A percentile compares a stretch with the other conserved stretches of the same genome.
phyloP scores from a whole-genome alignment of 129 eudicot species.

The Solidago caesia region DNA sequence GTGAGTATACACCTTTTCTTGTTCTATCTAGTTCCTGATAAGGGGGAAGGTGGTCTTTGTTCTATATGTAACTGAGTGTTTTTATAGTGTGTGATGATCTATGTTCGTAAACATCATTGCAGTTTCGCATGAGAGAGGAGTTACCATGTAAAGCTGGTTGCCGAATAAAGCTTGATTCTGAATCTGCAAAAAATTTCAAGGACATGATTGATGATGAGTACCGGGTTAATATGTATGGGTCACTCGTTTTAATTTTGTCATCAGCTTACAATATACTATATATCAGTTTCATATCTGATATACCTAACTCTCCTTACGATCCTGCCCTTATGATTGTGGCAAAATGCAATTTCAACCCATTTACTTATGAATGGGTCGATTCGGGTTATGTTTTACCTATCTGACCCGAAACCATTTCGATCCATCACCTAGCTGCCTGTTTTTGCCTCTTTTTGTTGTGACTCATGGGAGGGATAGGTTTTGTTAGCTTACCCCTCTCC shows the following conservation, averaged over 20 bases:
- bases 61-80: background rate
- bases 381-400: background rate
- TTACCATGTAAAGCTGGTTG: constrained; percentile 62
- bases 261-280: constrained; percentile 3
- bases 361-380: constrained; percentile 1
- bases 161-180: constrained; percentile 51
- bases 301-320: background rate
- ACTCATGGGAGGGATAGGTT: too few species aligned
- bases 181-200: constrained; percentile 69
- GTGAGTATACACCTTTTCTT: constrained; percentile 38
- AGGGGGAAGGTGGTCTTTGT: background rate
- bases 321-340: background rate
- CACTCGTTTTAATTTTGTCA: background rate
- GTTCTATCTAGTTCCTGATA: background rate
- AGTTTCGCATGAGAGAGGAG: constrained; percentile 80
- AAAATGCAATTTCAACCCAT: too few species aligned
- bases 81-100: background rate
- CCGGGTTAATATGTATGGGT: constrained; percentile 74
- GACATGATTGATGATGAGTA: constrained; percentile 87
- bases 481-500: too few species aligned
- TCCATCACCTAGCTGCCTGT: too few species aligned
- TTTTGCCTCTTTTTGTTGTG: too few species aligned
- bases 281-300: background rate
- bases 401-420: background rate
- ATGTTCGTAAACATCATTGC: constrained; percentile 18